These are phyloP conservation scores for Canavalia gladiata DNA, from an alignment of 306 rosid genomes.

Conservation along the genomic window DNA sequence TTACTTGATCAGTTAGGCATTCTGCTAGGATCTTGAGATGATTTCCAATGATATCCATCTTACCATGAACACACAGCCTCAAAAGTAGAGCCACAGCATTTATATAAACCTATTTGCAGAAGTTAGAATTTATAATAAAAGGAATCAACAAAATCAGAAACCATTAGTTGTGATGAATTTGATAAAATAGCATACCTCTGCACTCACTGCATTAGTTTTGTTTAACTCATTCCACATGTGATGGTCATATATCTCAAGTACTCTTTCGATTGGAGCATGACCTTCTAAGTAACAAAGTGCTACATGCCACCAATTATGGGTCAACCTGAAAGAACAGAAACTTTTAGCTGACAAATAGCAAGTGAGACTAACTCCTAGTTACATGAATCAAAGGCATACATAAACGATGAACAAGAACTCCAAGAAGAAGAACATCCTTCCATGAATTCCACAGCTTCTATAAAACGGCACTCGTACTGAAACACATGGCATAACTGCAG, in stretches of 20 bases:
- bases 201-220: constrained; percentile 51
- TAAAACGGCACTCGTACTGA: too few species aligned
- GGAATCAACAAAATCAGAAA: too few species aligned
- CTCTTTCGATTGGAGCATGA: constrained; percentile 54
- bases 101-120: constrained; percentile 45
- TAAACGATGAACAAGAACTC: too few species aligned
- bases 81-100: constrained; percentile 68
- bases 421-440: too few species aligned
- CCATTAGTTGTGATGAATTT: too few species aligned
- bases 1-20: constrained; percentile 62
- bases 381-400: too few species aligned
- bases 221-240: constrained; percentile 76
- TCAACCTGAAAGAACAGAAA: constrained; percentile 22
- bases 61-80: constrained; percentile 62
- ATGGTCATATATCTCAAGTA: constrained; percentile 65
- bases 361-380: too few species aligned
- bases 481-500: too few species aligned
- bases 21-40: constrained; percentile 59
- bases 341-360: too few species aligned
- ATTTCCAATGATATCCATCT: constrained; percentile 53
- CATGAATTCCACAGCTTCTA: too few species aligned
- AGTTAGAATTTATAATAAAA: too few species aligned
- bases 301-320: constrained; percentile 91
- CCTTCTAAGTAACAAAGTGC: constrained; percentile 80
- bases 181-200: constrained; percentile 55